Evolutionary conservation across 192 early-diverging fungal species (phyloP).

Genomic region (Haplosporangium gracile): DNA sequence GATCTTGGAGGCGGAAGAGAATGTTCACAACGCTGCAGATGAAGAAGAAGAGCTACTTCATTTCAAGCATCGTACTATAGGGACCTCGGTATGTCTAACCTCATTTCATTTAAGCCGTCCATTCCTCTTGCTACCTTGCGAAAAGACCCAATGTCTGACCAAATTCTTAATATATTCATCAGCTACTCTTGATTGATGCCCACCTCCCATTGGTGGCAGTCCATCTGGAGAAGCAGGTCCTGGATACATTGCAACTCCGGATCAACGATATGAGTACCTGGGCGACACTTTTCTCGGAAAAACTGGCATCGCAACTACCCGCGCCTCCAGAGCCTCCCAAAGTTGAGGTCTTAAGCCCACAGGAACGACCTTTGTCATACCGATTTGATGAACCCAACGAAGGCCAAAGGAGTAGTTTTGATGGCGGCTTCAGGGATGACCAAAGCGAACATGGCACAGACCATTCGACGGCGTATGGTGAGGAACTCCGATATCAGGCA

Average conservation of each 20-base stretch:
- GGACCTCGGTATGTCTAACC: slow-evolving; percentile 66
- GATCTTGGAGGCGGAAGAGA: slow-evolving; percentile 61
- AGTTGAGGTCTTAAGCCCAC: neutral
- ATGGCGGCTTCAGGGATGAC: slow-evolving; percentile 31
- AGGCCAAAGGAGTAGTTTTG: slow-evolving; percentile 6
- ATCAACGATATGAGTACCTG: slow-evolving; percentile 48
- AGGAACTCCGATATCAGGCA: slow-evolving; percentile 49
- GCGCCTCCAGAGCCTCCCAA: neutral
- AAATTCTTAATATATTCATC: neutral
- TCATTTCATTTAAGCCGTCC: neutral
- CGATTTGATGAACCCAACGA: slow-evolving; percentile 1
- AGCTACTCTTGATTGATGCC: slow-evolving; percentile 43
- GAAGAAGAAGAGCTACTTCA: slow-evolving; percentile 67
- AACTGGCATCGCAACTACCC: slow-evolving; percentile 14
- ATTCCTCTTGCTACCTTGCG: neutral
- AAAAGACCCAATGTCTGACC: neutral
- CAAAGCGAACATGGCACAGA: slow-evolving; percentile 52
- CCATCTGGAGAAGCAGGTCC: slow-evolving; percentile 57
- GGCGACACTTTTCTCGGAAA: slow-evolving; percentile 30
- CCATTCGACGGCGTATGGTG: slow-evolving; percentile 43
- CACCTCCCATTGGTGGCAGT: slow-evolving; percentile 59
- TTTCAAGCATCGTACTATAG: slow-evolving; percentile 68
- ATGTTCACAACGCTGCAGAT: slow-evolving; percentile 61
- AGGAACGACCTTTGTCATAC: neutral
- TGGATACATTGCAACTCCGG: slow-evolving; percentile 55